Conservation (phyloP, 768 basidiomycete genomes). For the Clavaria fumosa region DNA sequence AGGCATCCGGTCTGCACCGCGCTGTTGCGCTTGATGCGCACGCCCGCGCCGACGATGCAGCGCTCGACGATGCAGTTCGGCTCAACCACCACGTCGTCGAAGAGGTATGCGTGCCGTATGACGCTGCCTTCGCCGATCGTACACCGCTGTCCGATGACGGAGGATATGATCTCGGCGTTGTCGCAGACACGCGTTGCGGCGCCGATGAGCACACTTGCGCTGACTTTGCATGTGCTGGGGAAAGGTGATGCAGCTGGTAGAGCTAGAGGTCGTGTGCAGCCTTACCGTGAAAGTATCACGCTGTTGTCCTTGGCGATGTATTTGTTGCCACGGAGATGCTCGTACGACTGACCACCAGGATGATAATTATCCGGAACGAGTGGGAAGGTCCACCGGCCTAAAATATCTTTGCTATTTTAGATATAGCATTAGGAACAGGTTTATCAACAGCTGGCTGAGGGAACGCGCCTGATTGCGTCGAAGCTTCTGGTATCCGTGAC, state of each 20-base stretch:
- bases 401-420: constrained; percentile 65
- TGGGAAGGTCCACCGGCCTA: constrained; percentile 91
- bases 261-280: constrained; percentile 2
- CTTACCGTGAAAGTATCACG: constrained; percentile 72
- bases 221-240: constrained; percentile 66
- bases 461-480: constrained; percentile 69
- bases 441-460: no score
- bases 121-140: constrained; percentile 53
- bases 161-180: constrained; percentile 47
- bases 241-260: constrained; percentile 3
- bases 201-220: constrained; percentile 77
- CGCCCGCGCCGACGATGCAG: constrained; percentile 70
- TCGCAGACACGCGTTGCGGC: constrained; percentile 52
- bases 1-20: constrained; percentile 62
- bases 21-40: constrained; percentile 52
- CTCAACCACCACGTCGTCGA: constrained; percentile 61
- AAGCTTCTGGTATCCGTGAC: constrained; percentile 89
- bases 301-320: constrained; percentile 73
- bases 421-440: constrained; percentile 1
- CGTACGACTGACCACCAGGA: constrained; percentile 68
- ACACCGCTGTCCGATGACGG: constrained; percentile 68
- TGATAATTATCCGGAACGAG: constrained; percentile 90
- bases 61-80: constrained; percentile 55
- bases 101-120: constrained; percentile 68
- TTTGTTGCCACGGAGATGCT: constrained; percentile 75